Conservation (phyloP, 257 asterid genomes). For the Nemophila menziesii region DNA sequence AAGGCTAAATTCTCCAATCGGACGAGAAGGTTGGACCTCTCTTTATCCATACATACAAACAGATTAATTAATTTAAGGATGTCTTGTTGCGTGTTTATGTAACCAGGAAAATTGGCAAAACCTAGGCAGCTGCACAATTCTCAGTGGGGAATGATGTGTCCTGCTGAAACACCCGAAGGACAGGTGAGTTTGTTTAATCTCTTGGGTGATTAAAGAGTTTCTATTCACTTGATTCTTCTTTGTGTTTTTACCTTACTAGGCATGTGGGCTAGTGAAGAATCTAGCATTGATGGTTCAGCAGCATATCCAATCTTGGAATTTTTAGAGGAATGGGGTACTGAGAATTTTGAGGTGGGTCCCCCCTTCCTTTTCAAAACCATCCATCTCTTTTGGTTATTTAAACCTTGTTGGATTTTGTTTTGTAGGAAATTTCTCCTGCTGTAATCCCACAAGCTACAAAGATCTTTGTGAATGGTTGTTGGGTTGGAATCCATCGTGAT, state of each 20-base stretch:
- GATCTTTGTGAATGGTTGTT: slow-evolving; percentile 90
- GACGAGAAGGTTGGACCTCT: slow-evolving; percentile 99
- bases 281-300: slow-evolving; percentile 97
- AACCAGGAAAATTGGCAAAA: slow-evolving; percentile 82
- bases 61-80: not conserved
- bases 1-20: slow-evolving; percentile 91
- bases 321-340: slow-evolving; percentile 98
- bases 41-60: too few relatives aligned
- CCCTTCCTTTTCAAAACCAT: too few relatives aligned
- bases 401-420: too few relatives aligned
- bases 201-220: not conserved
- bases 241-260: slow-evolving; percentile 36
- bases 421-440: slow-evolving; percentile 92
- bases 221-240: slow-evolving; percentile 6
- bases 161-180: slow-evolving; percentile 99
- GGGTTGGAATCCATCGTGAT: slow-evolving; percentile 97
- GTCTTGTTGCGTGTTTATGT: not conserved
- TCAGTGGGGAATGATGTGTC: slow-evolving; percentile 99
- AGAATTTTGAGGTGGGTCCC: slow-evolving; percentile 95
- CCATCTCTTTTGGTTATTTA: slow-evolving; percentile 10
- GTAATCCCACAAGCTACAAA: slow-evolving; percentile 92
- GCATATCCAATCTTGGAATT: slow-evolving; percentile 94
- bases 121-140: slow-evolving; percentile 98
- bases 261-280: slow-evolving; percentile 96
- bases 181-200: slow-evolving; percentile 39